phyloP scores from a whole-genome alignment of 176 grass and related monocot species.

The Oropetium thomaeum region DNA sequence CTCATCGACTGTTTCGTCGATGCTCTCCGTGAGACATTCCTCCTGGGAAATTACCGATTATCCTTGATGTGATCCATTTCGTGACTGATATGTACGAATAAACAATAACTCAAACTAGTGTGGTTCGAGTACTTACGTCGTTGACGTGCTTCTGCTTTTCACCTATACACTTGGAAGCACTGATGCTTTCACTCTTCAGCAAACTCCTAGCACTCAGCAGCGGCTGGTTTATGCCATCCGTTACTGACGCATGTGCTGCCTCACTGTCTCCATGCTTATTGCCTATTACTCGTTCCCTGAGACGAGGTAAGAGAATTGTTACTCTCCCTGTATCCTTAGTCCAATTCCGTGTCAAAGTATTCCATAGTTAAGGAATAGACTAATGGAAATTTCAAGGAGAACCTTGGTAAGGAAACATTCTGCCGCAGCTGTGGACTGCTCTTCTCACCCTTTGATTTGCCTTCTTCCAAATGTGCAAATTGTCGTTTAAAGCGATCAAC shows the following conservation, averaged over 20 bases:
- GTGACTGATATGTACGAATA: neutral
- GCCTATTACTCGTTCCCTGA: slow-evolving; percentile 77
- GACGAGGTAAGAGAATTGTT: slow-evolving; percentile 28
- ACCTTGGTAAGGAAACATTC: slow-evolving; percentile 94
- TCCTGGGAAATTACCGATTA: slow-evolving; percentile 27
- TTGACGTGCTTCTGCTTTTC: slow-evolving; percentile 62
- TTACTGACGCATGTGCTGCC: slow-evolving; percentile 54
- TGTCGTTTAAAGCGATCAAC: slow-evolving; percentile 95
- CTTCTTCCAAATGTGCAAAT: slow-evolving; percentile 98
- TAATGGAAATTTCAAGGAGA: slow-evolving; percentile 16
- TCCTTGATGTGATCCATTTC: slow-evolving; percentile 1
- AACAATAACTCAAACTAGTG: neutral
- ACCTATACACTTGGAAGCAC: slow-evolving; percentile 94
- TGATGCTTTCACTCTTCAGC: slow-evolving; percentile 96
- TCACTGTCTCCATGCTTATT: slow-evolving; percentile 55
- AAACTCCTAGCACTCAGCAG: slow-evolving; percentile 68
- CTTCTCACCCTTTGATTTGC: slow-evolving; percentile 68
- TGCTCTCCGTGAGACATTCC: slow-evolving; percentile 32
- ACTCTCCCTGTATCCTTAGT: neutral
- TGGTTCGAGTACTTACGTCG: slow-evolving; percentile 63
- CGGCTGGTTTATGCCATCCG: slow-evolving; percentile 65
- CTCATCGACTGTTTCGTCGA: slow-evolving; percentile 45
- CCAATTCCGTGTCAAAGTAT: neutral
- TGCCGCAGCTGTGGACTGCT: slow-evolving; percentile 62
- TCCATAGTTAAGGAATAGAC: neutral